Evolutionary conservation across 345 rosid species (phyloP).

Genomic region (Murraya koenigii): DNA sequence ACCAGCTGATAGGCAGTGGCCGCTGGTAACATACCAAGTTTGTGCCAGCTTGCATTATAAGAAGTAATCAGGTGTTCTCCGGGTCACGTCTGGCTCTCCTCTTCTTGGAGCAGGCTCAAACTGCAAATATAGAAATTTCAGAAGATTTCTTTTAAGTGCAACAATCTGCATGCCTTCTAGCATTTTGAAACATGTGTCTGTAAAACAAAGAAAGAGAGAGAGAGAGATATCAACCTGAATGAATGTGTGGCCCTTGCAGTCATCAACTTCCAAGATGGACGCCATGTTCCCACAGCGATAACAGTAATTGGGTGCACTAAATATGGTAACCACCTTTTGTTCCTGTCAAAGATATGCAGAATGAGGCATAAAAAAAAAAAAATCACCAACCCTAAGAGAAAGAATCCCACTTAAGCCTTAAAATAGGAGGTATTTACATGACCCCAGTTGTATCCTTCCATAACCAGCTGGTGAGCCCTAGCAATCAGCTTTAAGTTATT

Average conservation of each 20-base stretch:
- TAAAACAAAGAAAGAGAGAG: constrained; percentile 2
- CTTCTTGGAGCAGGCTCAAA: constrained; percentile 99
- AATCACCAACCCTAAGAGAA: constrained; percentile 2
- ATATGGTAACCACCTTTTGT: constrained; percentile 94
- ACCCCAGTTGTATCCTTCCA: constrained; percentile 99
- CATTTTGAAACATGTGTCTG: neutral
- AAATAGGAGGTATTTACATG: constrained; percentile 52
- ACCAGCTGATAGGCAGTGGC: constrained; percentile 17
- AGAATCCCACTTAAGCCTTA: neutral
- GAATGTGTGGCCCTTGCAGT: constrained; percentile 90
- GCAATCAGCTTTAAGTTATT: constrained; percentile 89
- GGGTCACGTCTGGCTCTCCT: constrained; percentile 95
- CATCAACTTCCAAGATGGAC: constrained; percentile 89
- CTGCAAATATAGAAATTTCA: constrained; percentile 35
- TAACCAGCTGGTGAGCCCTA: constrained; percentile 93
- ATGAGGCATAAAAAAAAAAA: neutral
- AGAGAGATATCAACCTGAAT: constrained; percentile 62
- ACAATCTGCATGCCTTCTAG: neutral
- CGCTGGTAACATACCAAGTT: neutral
- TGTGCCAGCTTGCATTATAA: constrained; percentile 36
- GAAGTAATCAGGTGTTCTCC: constrained; percentile 97
- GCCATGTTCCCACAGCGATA: constrained; percentile 99
- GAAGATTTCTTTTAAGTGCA: neutral
- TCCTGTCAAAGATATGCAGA: constrained; percentile 49
- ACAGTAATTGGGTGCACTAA: constrained; percentile 95